Base-by-base conservation (phyloP, 257 asterid species). In the Penstemon newberryi region DNA sequence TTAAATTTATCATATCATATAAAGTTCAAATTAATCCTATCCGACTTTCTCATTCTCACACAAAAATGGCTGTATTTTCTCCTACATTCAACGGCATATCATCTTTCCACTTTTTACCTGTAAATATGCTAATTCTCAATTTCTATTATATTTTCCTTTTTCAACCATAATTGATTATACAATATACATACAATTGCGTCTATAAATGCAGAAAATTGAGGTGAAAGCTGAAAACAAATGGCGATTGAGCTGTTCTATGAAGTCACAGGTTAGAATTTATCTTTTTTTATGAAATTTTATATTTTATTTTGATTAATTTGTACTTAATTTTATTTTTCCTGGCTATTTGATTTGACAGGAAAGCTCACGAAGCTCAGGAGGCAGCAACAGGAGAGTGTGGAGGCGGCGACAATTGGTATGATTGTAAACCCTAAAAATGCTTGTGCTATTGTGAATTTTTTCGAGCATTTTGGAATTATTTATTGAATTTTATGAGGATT, bases 321-420 rank as follows among this genome's bases (percentile, higher is more conserved):
- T 59, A 1, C n/a, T 37, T 42, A 25, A n/a, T 67, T 8, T 41
- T 11, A 7, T 12, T 36, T 39, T 11, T 39, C 3, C 59, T 69
- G 59, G 57, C 49, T 45, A 46, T 59, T 53, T 46, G 55, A 74
- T 73, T 45, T 75, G 67, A 61, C 79, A 89, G 95, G 85, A 73
- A n/a, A 69, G 50, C 25, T 77, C 85, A 7, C 68, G 82, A 45
- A 68, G 75, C 52, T 78, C 86, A 44, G 86, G 84, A 42, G 76
- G 84, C 50, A 85, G 88, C 70, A 60, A 70, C 69, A 81, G 95
- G 75, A 65, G 73, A 37, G 80, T 88, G 13, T 90, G 95, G 97
- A 88, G 97, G 86, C 81, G 97, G 65, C 84, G 96, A 61, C 85
- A 88, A 76, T 81, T 88, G 97, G 97, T 92, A 84, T 56, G 60